Evolutionary conservation across 495 filamentous ascomycete species (phyloP).

Genomic region (Aspergillus panamensis): DNA sequence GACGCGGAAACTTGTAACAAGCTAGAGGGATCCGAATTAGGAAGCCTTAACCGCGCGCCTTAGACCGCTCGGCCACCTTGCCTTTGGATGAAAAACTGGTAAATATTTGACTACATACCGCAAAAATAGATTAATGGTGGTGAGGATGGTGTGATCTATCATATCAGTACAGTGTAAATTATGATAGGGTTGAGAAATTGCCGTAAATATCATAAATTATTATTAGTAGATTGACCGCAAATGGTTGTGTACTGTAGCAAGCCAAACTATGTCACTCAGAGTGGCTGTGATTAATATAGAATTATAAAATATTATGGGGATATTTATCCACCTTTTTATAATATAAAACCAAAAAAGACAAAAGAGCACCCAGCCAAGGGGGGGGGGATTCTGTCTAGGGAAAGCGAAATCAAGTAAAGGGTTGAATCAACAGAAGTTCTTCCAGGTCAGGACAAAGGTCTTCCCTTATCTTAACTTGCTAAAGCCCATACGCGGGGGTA

Average conservation of each 20-base stretch:
- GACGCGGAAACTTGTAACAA: constrained; percentile 19
- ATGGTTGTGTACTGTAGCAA: no score
- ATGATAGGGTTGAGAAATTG: no score
- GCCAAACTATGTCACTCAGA: no score
- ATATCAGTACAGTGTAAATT: no score
- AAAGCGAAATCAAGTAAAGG: background rate
- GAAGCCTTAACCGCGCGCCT: constrained; percentile 20
- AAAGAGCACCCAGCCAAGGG: background rate
- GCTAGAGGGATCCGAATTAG: constrained; percentile 12
- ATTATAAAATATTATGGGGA: no score
- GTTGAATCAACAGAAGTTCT: background rate
- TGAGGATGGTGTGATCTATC: no score
- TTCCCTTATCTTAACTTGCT: background rate
- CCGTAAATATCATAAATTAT: no score
- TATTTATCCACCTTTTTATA: background rate
- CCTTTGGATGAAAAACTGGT: background rate
- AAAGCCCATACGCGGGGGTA: background rate
- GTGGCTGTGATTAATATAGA: no score
- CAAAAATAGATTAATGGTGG: background rate
- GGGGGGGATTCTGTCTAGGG: background rate
- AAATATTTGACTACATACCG: background rate
- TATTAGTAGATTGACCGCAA: no score
- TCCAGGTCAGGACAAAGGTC: background rate
- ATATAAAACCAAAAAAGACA: background rate
- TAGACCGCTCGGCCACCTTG: constrained; percentile 22